Base-by-base conservation (phyloP, 2,329 filamentous ascomycete genomes). In the Stemphylium beticola region DNA sequence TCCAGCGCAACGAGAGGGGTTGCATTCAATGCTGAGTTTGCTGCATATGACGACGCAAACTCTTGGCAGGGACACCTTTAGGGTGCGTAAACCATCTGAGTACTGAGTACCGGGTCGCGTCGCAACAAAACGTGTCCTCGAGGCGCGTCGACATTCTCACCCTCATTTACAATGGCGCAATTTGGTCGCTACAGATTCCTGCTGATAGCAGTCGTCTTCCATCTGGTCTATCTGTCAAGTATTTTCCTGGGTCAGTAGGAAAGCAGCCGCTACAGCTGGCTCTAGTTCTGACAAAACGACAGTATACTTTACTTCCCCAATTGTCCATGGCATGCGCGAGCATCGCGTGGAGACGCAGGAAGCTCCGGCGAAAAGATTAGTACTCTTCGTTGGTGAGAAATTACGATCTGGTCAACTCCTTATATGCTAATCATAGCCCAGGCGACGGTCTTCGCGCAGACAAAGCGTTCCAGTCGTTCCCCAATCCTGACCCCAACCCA, bases 401-500 rank as follows among this genome's bases (percentile, higher is more conserved):
- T 32, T 10, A 6, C 20, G 24, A 12, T 37, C 15, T 31, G 24
- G 14, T 5, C 15, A 33, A 18, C 29, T 32, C 10, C 10, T 32
- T 6, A 11, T 2, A 12, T 8, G 36, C 51, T 54, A n/a, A 54
- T 18, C 14, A n/a, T 26, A 45, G 29, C n/a, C 9, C 32, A 81
- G 91, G 91, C 58, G 95, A 99, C 71, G 95, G 95, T 53, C 82
- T 99, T 39, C 92, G 95, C 72, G 95, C 95, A 71, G 95, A 99
- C 83, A 99, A 99, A 79, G 92, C 95, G 45, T 96, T 99, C 74
- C 92, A 98, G 76, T 92, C 85, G 43, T 92, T 96, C 73, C 91
- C 91, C 36, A 91, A 98, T 69, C 95, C 93, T 9, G 92, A 92
- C 61, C 83, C 85, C 38, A 76, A 81, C 39, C 68, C 74, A 37